phyloP scores from a whole-genome alignment of 2,329 filamentous ascomycete genomes.

The Fonsecaea monophora region DNA sequence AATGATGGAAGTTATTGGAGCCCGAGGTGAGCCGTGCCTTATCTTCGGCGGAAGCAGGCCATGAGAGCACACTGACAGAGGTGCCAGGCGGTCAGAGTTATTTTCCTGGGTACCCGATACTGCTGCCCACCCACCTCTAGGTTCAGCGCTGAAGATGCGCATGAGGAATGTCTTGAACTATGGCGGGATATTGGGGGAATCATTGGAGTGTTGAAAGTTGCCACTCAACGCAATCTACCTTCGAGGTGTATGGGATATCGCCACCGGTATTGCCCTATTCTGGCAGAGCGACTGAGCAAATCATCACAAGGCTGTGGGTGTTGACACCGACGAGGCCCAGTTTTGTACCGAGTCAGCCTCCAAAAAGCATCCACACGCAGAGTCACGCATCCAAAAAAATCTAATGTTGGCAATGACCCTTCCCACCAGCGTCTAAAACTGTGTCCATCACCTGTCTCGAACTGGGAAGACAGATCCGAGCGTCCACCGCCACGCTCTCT shows the following conservation, averaged over 20 bases:
- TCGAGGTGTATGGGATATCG: slow-evolving; percentile 18
- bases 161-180: slow-evolving; percentile 57
- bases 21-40: slow-evolving; percentile 46
- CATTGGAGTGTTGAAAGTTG: slow-evolving; percentile 57
- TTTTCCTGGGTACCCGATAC: slow-evolving; percentile 58
- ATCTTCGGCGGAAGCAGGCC: neutral
- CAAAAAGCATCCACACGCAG: neutral
- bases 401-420: neutral
- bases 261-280: slow-evolving; percentile 21
- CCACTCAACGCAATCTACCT: slow-evolving; percentile 39
- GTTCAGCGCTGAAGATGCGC: slow-evolving; percentile 55
- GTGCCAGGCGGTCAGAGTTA: slow-evolving; percentile 50
- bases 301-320: slow-evolving; percentile 17
- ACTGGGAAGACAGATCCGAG: neutral
- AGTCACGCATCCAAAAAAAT: neutral
- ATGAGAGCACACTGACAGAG: neutral
- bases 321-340: neutral
- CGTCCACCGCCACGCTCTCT: too few species aligned
- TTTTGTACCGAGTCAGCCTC: neutral
- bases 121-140: slow-evolving; percentile 57
- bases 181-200: slow-evolving; percentile 56
- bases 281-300: slow-evolving; percentile 25
- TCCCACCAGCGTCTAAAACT: neutral
- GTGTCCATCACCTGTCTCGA: neutral
- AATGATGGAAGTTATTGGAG: slow-evolving; percentile 46